Evolutionary conservation across 352 stramenopile species (phyloP), one percentile per base, ranked within the genome.

Genomic region (Globisporangium recalcitrans): DNA sequence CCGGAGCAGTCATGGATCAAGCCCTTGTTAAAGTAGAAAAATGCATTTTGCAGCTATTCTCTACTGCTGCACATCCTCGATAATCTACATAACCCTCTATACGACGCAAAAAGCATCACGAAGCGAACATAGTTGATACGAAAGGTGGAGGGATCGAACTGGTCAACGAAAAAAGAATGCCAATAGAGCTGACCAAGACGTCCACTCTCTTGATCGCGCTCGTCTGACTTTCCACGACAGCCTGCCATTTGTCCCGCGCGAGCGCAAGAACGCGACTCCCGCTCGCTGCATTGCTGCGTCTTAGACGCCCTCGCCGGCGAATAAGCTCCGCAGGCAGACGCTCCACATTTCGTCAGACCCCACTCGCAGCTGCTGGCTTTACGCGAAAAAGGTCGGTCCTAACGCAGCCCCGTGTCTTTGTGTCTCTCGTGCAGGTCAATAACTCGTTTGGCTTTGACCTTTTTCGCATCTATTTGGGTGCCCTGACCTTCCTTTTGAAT

Each of bases 151-250:
- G 8, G 7, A 21, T 31, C 19, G 7, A 27, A 8, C 48, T 38
- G 26, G 26, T 13, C 26, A 55, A 38, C 48, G 26, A 55, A 55
- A 38, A 34, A 34, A 7, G 5, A 38, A 4, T 16, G 31, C 4
- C n/a, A 16, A 51, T 11, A 24, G 44, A 24, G 44, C 48, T 55
- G 48, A 55, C 48, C 16, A 32, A 21, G 26, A 55, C 48, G 14
- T 32, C 48, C 26, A 55, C 48, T 55, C 26, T 55, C 48, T 55
- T 55, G 48, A 36, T n/a, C 44, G n/a, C 44, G 21, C 44, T 24
- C 16, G 8, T 55, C 48, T 14, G 48, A 55, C 48, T 55, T 51
- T 51, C 44, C 48, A 21, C 16, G n/a, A n/a, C n/a, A n/a, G n/a
- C n/a, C n/a, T n/a, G n/a, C n/a, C 44, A 29, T 14, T 55, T 24